A percentile compares a stretch with the other conserved stretches of the same genome.
Evolutionary conservation across 192 early-diverging fungal species (phyloP).

Genomic region (Entrophospora sp.): DNA sequence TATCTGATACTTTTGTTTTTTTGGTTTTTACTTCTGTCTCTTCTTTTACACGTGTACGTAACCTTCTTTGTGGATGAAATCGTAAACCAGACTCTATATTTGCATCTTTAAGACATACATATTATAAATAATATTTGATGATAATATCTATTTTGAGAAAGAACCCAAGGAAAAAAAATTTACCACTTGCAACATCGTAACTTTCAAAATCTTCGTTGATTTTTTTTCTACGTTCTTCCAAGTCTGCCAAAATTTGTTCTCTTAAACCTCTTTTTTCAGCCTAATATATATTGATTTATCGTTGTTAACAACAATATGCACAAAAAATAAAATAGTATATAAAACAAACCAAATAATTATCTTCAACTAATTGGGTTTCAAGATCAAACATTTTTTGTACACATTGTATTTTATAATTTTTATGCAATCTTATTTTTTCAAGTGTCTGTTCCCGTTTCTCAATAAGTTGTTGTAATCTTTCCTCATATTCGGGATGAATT

Average conservation of each 20-base stretch:
- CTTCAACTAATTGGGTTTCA: slow-evolving; percentile 44
- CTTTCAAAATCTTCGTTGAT: slow-evolving; percentile 73
- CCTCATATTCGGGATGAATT: slow-evolving; percentile 53
- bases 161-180: background rate
- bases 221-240: slow-evolving; percentile 66
- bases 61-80: slow-evolving; percentile 2
- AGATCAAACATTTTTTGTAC: slow-evolving; percentile 45
- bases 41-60: background rate
- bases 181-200: slow-evolving; percentile 55
- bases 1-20: background rate
- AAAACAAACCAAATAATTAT: slow-evolving; percentile 46
- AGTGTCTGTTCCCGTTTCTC: slow-evolving; percentile 45
- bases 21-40: slow-evolving; percentile 3
- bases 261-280: slow-evolving; percentile 53
- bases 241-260: slow-evolving; percentile 56
- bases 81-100: background rate
- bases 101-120: background rate
- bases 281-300: slow-evolving; percentile 13
- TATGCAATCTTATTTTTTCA: slow-evolving; percentile 37
- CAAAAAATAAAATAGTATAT: background rate
- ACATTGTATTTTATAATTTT: slow-evolving; percentile 54
- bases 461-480: slow-evolving; percentile 48
- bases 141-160: background rate
- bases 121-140: background rate
- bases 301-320: background rate